Percentiles rank a stretch among this genome's conserved stretches.
Evolutionary conservation across 805 yeast species (phyloP).

Genomic region (Metschnikowia bowlesiae): DNA sequence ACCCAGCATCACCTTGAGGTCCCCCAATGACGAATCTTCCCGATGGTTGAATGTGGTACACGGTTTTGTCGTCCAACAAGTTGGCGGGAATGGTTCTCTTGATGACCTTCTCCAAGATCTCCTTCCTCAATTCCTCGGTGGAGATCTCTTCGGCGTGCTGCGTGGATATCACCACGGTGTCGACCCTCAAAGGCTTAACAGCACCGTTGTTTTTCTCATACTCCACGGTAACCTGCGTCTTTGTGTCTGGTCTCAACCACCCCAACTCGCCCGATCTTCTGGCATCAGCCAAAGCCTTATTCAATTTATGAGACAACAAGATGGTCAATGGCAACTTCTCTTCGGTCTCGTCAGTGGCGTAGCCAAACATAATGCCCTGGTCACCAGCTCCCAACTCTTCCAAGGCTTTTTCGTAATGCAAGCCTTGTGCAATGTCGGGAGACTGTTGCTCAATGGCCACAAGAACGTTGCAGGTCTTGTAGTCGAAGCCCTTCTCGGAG

Average conservation of each 20-base stretch:
- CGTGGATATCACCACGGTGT: constrained; percentile 94
- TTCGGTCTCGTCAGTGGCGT: constrained; percentile 98
- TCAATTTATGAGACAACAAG: constrained; percentile 89
- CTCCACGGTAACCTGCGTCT: constrained; percentile 98
- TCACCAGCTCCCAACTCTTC: constrained; percentile 99
- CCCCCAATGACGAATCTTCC: constrained; percentile 99
- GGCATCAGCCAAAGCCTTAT: constrained; percentile 94
- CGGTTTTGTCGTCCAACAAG: constrained; percentile 89
- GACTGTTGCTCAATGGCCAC: constrained; percentile 99
- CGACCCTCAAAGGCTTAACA: constrained; percentile 92
- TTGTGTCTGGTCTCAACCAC: constrained; percentile 99
- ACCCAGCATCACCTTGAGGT: constrained; percentile 99
- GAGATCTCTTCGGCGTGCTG: constrained; percentile 97
- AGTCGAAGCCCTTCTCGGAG: constrained; percentile 95
- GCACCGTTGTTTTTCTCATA: constrained; percentile 94
- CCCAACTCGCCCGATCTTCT: constrained; percentile 92
- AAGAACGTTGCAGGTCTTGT: constrained; percentile 97
- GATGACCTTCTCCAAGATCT: constrained; percentile 74
- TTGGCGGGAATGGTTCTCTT: constrained; percentile 90
- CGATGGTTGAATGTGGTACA: constrained; percentile 98
- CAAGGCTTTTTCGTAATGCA: constrained; percentile 90
- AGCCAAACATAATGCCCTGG: constrained; percentile 99
- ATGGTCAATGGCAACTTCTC: constrained; percentile 95
- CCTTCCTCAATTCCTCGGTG: constrained; percentile 84
- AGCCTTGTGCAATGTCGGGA: constrained; percentile 98